Evolutionary conservation across 2,329 filamentous ascomycete genomes (phyloP).

Genomic region (Alternaria brassicae): DNA sequence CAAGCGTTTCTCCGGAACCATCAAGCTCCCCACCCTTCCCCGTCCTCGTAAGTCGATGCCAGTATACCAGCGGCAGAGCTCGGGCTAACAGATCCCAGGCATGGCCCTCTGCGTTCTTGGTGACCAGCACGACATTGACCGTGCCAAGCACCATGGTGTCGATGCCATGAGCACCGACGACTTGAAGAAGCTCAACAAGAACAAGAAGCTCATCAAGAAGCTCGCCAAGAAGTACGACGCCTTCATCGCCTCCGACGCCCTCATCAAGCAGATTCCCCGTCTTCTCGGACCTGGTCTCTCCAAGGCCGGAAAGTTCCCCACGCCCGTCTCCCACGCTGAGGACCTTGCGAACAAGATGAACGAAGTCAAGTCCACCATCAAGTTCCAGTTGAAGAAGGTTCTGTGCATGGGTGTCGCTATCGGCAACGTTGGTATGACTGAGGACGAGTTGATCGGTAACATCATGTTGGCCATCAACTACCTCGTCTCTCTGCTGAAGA

Average conservation of each 20-base stretch:
- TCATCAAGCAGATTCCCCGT: slow-evolving; percentile 99
- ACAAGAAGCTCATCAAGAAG: slow-evolving; percentile 99
- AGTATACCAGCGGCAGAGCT: not conserved
- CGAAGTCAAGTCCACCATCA: slow-evolving; percentile 99
- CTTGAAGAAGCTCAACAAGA: slow-evolving; percentile 99
- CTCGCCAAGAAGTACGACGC: slow-evolving; percentile 99
- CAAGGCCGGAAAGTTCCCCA: slow-evolving; percentile 98
- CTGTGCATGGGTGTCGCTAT: slow-evolving; percentile 99
- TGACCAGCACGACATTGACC: slow-evolving; percentile 98
- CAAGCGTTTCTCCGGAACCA: slow-evolving; percentile 99
- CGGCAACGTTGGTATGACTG: slow-evolving; percentile 96
- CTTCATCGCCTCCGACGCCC: slow-evolving; percentile 93
- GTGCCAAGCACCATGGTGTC: slow-evolving; percentile 98
- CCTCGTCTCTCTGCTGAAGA: slow-evolving; percentile 98
- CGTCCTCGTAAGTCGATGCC: slow-evolving; percentile 58
- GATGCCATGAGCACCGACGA: slow-evolving; percentile 99
- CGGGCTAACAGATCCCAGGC: slow-evolving; percentile 24
- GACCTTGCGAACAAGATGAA: slow-evolving; percentile 94
- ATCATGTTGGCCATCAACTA: slow-evolving; percentile 99
- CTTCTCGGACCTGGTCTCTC: slow-evolving; percentile 75
- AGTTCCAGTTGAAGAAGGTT: slow-evolving; percentile 99
- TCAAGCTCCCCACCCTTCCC: slow-evolving; percentile 93
- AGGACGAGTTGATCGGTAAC: slow-evolving; percentile 96
- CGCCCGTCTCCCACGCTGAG: slow-evolving; percentile 95
- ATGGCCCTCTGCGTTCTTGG: slow-evolving; percentile 71